Evolutionary conservation across 345 rosid genomes (phyloP).

Genomic region (Acer saccharum): DNA sequence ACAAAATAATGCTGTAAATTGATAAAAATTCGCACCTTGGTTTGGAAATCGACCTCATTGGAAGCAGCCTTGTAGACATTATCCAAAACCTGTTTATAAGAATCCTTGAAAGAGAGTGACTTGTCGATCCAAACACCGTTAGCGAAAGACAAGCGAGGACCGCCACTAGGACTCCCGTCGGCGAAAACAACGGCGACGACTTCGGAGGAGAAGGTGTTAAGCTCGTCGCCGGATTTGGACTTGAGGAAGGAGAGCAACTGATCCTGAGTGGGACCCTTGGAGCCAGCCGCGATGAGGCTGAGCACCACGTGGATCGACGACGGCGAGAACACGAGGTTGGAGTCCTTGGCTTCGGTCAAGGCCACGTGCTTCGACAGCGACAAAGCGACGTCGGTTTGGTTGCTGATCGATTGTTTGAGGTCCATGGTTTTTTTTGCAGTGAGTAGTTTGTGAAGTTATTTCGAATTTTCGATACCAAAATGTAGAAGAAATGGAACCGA

Average conservation of each 20-base stretch:
- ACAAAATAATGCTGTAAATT: not conserved
- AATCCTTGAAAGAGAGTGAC: constrained; percentile 58
- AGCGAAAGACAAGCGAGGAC: constrained; percentile 62
- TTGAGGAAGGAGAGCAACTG: constrained; percentile 83
- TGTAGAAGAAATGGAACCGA: not conserved
- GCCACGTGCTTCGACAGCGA: constrained; percentile 48
- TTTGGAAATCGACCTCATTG: constrained; percentile 64
- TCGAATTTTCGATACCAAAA: too few relatives aligned
- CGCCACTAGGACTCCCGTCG: constrained; percentile 67
- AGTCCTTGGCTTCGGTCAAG: constrained; percentile 44
- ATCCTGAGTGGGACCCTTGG: constrained; percentile 57
- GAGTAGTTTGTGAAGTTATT: not conserved
- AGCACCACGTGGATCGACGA: constrained; percentile 72
- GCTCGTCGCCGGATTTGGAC: constrained; percentile 55
- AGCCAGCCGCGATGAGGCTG: constrained; percentile 70
- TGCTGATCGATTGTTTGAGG: constrained; percentile 49
- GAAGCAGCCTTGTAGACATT: constrained; percentile 64
- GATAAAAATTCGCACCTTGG: constrained; percentile 45
- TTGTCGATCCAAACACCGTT: constrained; percentile 74
- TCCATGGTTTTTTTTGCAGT: constrained; percentile 44
- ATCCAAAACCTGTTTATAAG: constrained; percentile 57
- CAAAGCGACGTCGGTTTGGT: constrained; percentile 62
- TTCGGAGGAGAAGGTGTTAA: constrained; percentile 58
- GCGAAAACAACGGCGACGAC: constrained; percentile 61
- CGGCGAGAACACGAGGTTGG: constrained; percentile 78